Evolutionary conservation across 352 stramenopile genomes (phyloP), one percentile per base, ranked within the genome.

Genomic region (Pythium apleroticum): DNA sequence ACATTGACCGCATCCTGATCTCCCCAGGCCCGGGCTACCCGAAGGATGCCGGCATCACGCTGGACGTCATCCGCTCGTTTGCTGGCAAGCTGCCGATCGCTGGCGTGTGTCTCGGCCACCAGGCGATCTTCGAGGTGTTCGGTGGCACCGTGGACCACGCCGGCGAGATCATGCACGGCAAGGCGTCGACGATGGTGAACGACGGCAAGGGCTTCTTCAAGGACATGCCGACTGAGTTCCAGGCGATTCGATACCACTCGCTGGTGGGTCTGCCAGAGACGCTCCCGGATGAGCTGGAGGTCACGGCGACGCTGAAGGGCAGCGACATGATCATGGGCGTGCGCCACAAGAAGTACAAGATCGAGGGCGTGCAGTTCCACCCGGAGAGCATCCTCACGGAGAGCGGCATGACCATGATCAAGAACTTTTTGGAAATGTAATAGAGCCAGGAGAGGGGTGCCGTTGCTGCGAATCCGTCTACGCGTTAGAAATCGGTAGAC

Each of bases 311-410:
- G 52, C 75, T 93, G 39, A 91, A 91, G 68, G 86, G 75, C 49
- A 91, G 81, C 33, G 67, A 88, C 63, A 95, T 96, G 81, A 96
- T 96, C 73, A 95, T 95, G 85, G 88, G 86, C 45, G 84, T 96
- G 57, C 82, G 88, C 33, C 88, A 96, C 81, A 93, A 90, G 63
- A 78, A 86, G 77, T 84, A 81, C 72, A 89, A 91, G 64, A 76
- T 96, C 48, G 86, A 96, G 66, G 88, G 86, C 58, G 90, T 93
- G 65, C 88, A 96, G 70, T 96, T 96, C 71, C 88, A 96, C 73
- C 88, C 88, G 0, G 88, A 96, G 60, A 95, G 85, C 61, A 95
- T 96, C 58, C 74, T 93, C 52, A 96, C 88, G 4, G 75, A 93
- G 41, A 80, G 88, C 65, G 88, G 88, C 27, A 81, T 91, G 66